Evolutionary conservation across 2,329 filamentous ascomycete genomes (phyloP), one percentile per base, ranked within the genome.

Genomic region (Cordyceps militaris): DNA sequence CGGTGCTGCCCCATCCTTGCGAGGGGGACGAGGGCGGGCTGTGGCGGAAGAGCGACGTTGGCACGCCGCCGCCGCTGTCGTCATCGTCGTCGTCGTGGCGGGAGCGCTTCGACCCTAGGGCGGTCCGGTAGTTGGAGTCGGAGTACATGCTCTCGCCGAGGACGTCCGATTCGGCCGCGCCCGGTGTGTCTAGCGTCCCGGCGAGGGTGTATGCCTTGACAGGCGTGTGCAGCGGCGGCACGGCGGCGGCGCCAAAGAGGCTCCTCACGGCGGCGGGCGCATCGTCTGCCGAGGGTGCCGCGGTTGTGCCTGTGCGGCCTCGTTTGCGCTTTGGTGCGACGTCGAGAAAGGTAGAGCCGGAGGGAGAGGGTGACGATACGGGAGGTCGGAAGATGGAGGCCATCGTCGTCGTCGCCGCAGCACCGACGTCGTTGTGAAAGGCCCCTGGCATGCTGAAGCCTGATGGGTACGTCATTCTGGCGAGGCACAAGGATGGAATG

Each of bases 81-180:
- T 75, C 44, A 6, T 75, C 67, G 7, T 75, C 73, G 7, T 72
- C 67, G 34, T 46, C 8, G n/a, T n/a, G n/a, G 40, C 70, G 69
- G 1, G 66, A 60, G 38, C 72, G 69, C 61, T 77, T 79, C 0
- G 79, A 76, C 1, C 79, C 80, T 2, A 84, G 71, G 0, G 73
- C 76, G 50, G 75, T 75, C 47, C 81, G 73, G 65, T 83, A 84
- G 63, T 82, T 78, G 21, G 79, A 69, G 60, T 84, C 81, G 14
- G 80, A 83, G 64, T 81, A 82, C 59, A 78, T 70, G 66, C 80
- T 83, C 56, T 83, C 79, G 19, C 78, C 79, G 57, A 83, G 69
- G 24, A 68, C 63, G 14, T 69, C 70, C 50, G 67, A 66, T 23
- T 70, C 66, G 2, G 65, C 64, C 9, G 68, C 70, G 0, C 34